Base-by-base conservation (phyloP, 2,329 filamentous ascomycete genomes). In the Alternaria conjuncta region DNA sequence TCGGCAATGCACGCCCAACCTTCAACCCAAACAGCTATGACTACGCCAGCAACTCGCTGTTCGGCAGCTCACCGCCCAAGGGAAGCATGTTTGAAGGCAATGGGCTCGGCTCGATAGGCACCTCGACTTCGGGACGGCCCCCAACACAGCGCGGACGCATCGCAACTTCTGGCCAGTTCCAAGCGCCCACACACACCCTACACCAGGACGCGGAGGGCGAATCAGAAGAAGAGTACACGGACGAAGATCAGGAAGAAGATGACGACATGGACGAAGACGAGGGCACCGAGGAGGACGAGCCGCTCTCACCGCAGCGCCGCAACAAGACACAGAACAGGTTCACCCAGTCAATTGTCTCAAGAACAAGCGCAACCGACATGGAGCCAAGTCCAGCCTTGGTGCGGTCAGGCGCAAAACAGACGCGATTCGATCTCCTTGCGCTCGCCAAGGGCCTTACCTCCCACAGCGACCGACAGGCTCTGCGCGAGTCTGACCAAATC, bases 361-460 rank as follows among this genome's bases (percentile, higher is more conserved):
- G 77, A 54, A 78, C 80, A 56, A 82, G 82, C 60, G 68, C 67
- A 25, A 70, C 47, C 45, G 71, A 78, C 6, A 41, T 71, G 20
- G 60, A 73, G 4, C 61, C 65, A 11, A 70, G 70, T 6, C 70
- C 72, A 10, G 62, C 64, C 1, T 41, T 77, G 23, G 77, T 79
- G n/a, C 72, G 60, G 3, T 55, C 70, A 11, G 74, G 70, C 57
- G 73, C 69, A 62, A 78, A 73, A 57, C 76, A 83, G 66, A 86
- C 85, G 51, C 86, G 88, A 9, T 89, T 89, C 55, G 87, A 88
- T 47, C 91, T 93, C 73, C 86, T 89, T 5, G 83, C 86, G 7
- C 88, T 97, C 63, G 92, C 92, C 28, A 92, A 90, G 75, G 89
- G 90, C 64, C 80, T 94, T 10, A 90, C 84, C 76, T 82, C 78